Percentiles rank a stretch among this genome's conserved stretches.
Evolutionary conservation across 1,284 basidiomycete species (phyloP).

Genomic region (Moesziomyces globuligerus): DNA sequence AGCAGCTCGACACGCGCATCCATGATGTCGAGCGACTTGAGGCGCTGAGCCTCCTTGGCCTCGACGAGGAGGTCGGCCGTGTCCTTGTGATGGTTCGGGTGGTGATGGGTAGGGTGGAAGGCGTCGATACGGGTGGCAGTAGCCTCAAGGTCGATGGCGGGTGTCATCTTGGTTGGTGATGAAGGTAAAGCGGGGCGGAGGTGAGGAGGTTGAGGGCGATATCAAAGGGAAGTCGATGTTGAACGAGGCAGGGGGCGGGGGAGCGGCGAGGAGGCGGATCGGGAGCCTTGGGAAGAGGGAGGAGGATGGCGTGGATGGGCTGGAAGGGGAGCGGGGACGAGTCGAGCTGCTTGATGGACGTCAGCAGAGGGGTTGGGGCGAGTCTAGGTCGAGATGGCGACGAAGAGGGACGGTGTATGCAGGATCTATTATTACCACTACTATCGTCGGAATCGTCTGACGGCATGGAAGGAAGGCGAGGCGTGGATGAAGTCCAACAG

Average conservation of each 20-base stretch:
- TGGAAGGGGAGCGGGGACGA: constrained; percentile 13
- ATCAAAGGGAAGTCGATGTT: constrained; percentile 27
- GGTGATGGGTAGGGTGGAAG: constrained; percentile 24
- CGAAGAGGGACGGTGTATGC: constrained; percentile 11
- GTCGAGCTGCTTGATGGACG: constrained; percentile 6
- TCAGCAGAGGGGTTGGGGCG: constrained; percentile 11
- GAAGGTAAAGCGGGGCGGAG: constrained; percentile 47
- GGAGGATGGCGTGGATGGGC: constrained; percentile 36
- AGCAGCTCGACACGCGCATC: constrained; percentile 41
- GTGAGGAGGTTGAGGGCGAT: constrained; percentile 40
- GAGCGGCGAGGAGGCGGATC: constrained; percentile 39
- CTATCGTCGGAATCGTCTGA: constrained; percentile 58
- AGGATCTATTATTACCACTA: constrained; percentile 51
- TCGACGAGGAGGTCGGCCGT: constrained; percentile 47
- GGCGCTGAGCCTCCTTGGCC: constrained; percentile 44
- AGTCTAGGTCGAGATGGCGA: constrained; percentile 3
- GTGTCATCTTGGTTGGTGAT: constrained; percentile 53
- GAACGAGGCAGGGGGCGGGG: constrained; percentile 12
- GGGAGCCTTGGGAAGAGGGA: constrained; percentile 47
- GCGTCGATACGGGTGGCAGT: constrained; percentile 45
- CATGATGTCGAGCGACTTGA: constrained; percentile 48
- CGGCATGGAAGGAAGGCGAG: constrained; percentile 51
- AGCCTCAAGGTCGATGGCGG: constrained; percentile 45
- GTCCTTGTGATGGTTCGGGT: constrained; percentile 36
- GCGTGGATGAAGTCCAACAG: constrained; percentile 37